Evolutionary conservation across 805 yeast genomes (phyloP), one percentile per base, ranked within the genome.

Genomic region (Candida germanica): DNA sequence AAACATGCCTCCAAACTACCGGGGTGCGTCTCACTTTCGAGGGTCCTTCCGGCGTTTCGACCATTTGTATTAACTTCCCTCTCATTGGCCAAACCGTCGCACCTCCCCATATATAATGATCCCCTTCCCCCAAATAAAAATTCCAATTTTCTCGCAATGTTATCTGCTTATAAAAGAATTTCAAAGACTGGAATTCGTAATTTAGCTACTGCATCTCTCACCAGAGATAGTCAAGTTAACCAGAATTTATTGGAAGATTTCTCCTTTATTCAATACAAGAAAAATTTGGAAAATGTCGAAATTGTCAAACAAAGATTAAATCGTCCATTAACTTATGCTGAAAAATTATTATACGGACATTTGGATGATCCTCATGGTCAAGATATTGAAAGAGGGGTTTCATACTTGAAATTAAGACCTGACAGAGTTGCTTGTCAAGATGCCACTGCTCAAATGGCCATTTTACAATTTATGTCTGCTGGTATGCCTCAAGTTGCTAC

Each of bases 351-450:
- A 49, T 93, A 91, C 69, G 91, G 96, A 48, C 98, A 91, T 71
- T 77, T 91, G 63, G 96, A 85, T 58, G 79, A 91, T 57, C 97
- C 97, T 45, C 89, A 84, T 53, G 88, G 78, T 50, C 87, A 87
- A 67, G 81, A 83, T 47, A 79, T 84, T 51, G 73, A 75, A 56
- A 83, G 98, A 64, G 97, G 98, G 59, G 77, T 79, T 39, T 83
- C 93, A 33, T 91, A 91, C 71, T 76, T 89, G 66, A 91, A 91
- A 70, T 77, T 91, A 61, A 83, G 95, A 69, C 98, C 98, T 38
- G 98, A 89, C 66, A 80, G 98, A 66, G 97, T 91, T 44, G 97
- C 97, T 33, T 88, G 95, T 84, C 98, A 89, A 74, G 98, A 89
- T 73, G 98, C 98, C 40, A 87, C 96, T 40, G 97, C 97, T 40